Evolutionary conservation across 73 alveolate genomes (phyloP).

Genomic region (Urostyla sp.): DNA sequence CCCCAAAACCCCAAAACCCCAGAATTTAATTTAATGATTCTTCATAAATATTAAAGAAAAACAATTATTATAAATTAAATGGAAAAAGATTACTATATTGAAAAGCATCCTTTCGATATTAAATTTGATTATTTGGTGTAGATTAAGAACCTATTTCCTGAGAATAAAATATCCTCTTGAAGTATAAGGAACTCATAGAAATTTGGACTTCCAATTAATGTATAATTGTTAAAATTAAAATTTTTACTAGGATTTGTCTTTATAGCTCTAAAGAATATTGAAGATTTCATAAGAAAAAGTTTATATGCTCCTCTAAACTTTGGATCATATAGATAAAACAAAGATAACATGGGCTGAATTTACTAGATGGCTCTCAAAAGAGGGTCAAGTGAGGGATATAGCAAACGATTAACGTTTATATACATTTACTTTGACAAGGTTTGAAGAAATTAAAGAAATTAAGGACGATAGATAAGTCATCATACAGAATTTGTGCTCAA

Average conservation of each 20-base stretch:
- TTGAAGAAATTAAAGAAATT: background rate
- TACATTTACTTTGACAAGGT: conserved; percentile 46
- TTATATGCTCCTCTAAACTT: background rate
- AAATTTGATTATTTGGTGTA: conserved; percentile 7
- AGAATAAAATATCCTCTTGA: conserved; percentile 3
- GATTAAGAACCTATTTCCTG: conserved; percentile 44
- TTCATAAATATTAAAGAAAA: no score
- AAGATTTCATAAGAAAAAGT: background rate
- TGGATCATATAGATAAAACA: conserved; percentile 29
- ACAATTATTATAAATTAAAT: no score
- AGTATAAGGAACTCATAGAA: conserved; percentile 8
- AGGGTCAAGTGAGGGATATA: conserved; percentile 40
- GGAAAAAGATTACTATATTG: no score
- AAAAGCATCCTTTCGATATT: conserved; percentile 53
- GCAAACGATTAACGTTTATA: conserved; percentile 54
- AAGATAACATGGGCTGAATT: conserved; percentile 58
- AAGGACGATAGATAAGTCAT: background rate
- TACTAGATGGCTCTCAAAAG: conserved; percentile 52
- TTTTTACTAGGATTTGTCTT: conserved; percentile 10
- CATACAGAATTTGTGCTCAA: background rate
- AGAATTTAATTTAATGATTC: no score
- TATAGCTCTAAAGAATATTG: conserved; percentile 12
- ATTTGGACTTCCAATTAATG: background rate
- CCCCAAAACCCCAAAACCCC: no score
- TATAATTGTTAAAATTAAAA: background rate